A percentile compares a stretch with the other conserved stretches of the same genome.
These are phyloP conservation scores for Plantago lanceolata DNA, from an alignment of 305 asterid genomes.

Conservation along the genomic window DNA sequence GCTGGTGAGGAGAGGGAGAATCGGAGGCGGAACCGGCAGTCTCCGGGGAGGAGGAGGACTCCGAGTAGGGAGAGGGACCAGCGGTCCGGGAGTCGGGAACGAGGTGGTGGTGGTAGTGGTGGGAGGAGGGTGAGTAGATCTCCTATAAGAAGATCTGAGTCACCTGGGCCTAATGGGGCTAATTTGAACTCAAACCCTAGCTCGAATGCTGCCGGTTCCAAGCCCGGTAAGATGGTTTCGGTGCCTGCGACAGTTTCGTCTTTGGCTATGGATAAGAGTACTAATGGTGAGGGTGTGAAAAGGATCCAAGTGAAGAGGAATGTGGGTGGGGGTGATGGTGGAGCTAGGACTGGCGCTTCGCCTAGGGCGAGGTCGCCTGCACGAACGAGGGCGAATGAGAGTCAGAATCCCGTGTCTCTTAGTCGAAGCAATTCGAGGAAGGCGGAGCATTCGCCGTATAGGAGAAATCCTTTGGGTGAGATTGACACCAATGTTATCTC, in stretches of 20 bases:
- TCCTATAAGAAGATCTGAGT: slow-evolving; percentile 86
- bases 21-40: slow-evolving; percentile 48
- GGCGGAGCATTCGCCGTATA: slow-evolving; percentile 69
- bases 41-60: slow-evolving; percentile 68
- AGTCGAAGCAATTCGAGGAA: slow-evolving; percentile 91
- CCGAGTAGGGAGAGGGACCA: slow-evolving; percentile 81
- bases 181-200: slow-evolving; percentile 25
- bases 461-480: slow-evolving; percentile 76
- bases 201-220: slow-evolving; percentile 30
- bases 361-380: slow-evolving; percentile 91
- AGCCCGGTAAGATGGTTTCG: slow-evolving; percentile 84
- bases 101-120: slow-evolving; percentile 39
- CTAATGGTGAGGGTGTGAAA: slow-evolving; percentile 38
- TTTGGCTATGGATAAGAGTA: slow-evolving; percentile 32
- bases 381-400: slow-evolving; percentile 42
- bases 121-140: slow-evolving; percentile 90
- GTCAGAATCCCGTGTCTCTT: slow-evolving; percentile 49
- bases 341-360: slow-evolving; percentile 48
- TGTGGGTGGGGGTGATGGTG: slow-evolving; percentile 39
- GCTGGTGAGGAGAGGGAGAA: slow-evolving; percentile 53
- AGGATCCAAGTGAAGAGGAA: slow-evolving; percentile 83
- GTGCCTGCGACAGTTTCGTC: slow-evolving; percentile 76
- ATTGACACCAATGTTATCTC: slow-evolving; percentile 54
- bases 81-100: slow-evolving; percentile 75
- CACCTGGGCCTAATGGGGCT: slow-evolving; percentile 40